phyloP scores from a whole-genome alignment of 805 yeast genomes.

The Suhomyces faveliae region DNA sequence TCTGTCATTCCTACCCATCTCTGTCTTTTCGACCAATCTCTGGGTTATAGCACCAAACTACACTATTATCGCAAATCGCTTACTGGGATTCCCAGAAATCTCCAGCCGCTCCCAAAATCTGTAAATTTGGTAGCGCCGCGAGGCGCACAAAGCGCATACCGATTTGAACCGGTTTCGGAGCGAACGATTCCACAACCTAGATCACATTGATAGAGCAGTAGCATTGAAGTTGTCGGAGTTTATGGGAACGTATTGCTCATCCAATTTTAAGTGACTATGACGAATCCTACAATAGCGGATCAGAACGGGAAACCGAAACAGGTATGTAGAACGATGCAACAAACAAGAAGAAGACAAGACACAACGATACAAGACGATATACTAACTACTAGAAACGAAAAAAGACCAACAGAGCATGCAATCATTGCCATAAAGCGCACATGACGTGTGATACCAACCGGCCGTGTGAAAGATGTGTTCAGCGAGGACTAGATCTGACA shows the following conservation, averaged over 20 bases:
- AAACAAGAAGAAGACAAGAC: too few relatives aligned
- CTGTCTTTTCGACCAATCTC: too few relatives aligned
- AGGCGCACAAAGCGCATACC: not conserved
- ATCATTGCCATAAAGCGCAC: slow-evolving; percentile 87
- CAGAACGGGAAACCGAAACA: not conserved
- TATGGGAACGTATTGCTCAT: not conserved
- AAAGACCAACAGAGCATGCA: slow-evolving; percentile 85
- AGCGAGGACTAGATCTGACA: slow-evolving; percentile 60
- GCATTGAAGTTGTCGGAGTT: not conserved
- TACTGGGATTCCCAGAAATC: not conserved
- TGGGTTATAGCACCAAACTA: too few relatives aligned
- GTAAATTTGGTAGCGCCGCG: not conserved
- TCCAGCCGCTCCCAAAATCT: too few relatives aligned
- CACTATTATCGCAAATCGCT: too few relatives aligned
- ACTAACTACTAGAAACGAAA: slow-evolving; percentile 33
- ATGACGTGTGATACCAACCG: slow-evolving; percentile 85
- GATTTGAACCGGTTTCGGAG: not conserved
- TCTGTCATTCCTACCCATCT: too few relatives aligned
- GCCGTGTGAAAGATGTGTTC: slow-evolving; percentile 79
- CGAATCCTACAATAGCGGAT: not conserved
- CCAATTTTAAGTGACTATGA: not conserved
- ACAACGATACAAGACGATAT: too few relatives aligned
- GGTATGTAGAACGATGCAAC: not conserved
- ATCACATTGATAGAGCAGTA: not conserved
- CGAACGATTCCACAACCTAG: not conserved